phyloP scores from a whole-genome alignment of 2,329 filamentous ascomycete genomes.

The Gaeumannomyces tritici region DNA sequence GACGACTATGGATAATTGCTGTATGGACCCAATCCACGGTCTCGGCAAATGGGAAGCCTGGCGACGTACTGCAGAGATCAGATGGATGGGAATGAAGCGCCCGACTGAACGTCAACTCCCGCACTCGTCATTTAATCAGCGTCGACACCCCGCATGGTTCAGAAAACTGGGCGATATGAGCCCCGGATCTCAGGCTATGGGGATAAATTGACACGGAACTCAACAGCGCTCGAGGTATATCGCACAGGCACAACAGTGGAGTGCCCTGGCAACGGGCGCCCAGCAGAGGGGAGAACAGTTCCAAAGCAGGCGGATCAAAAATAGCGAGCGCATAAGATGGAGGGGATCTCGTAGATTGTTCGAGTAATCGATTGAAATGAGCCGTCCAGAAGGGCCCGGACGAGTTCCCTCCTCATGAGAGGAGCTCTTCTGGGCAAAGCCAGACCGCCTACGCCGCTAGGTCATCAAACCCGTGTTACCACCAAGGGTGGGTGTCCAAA shows the following conservation, averaged over 20 bases:
- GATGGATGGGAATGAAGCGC: no score
- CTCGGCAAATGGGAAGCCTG: background rate
- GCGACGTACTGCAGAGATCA: no score
- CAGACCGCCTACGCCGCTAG: background rate
- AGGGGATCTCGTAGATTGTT: background rate
- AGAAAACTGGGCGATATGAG: background rate
- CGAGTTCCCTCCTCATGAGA: background rate
- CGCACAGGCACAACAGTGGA: no score
- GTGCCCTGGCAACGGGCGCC: no score
- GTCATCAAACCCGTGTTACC: background rate
- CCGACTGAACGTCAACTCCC: no score
- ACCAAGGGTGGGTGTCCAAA: background rate
- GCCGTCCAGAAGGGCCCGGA: background rate
- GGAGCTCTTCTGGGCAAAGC: background rate
- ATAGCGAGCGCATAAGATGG: no score
- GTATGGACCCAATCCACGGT: background rate
- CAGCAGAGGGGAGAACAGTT: no score
- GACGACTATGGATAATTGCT: background rate
- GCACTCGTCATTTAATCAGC: no score
- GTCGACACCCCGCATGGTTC: background rate
- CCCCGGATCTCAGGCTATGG: background rate
- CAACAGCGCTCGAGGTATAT: no score
- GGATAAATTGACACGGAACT: background rate
- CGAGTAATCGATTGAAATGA: background rate
- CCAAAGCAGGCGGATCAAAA: no score